phyloP scores from a whole-genome alignment of 1,284 basidiomycete species.

The Cutaneotrichosporon dermatis region DNA sequence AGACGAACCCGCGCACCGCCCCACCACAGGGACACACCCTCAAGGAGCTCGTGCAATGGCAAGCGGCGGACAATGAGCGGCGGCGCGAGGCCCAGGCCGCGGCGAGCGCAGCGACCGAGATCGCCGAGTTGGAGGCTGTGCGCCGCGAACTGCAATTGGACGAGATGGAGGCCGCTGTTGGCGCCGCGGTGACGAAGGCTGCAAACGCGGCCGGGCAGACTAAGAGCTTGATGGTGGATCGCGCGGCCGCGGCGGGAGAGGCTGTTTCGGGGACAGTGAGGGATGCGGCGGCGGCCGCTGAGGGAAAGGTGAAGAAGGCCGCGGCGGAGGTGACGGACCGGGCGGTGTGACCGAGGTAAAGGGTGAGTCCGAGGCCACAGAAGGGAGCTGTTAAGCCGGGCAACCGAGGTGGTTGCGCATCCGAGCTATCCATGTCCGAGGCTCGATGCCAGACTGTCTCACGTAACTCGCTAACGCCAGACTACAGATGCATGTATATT shows the following conservation, averaged over 20 bases:
- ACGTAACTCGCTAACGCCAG: no score
- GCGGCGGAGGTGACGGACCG: not conserved
- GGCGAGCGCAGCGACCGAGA: conserved; percentile 14
- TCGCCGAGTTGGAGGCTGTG: conserved; percentile 40
- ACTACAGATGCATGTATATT: no score
- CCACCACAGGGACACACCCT: conserved; percentile 64
- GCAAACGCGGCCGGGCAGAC: no score
- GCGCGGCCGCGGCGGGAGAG: no score
- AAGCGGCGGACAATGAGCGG: conserved; percentile 51
- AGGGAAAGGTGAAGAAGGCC: not conserved
- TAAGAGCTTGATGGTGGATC: no score
- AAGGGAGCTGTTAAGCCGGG: no score
- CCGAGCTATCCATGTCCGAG: no score
- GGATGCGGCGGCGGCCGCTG: not conserved
- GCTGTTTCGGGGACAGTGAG: no score
- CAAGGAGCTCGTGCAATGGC: conserved; percentile 63
- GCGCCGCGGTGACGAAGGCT: not conserved
- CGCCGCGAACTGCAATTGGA: conserved; percentile 35
- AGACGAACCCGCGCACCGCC: conserved; percentile 74
- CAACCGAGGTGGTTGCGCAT: no score
- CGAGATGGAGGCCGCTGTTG: conserved; percentile 6
- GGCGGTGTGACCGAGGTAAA: not conserved
- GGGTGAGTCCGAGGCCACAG: not conserved
- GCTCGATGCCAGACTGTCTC: no score
- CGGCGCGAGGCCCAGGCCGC: conserved; percentile 25